Base-by-base conservation (phyloP, 2,329 filamentous ascomycete genomes). In the Aspergillus brunneoviolaceus region DNA sequence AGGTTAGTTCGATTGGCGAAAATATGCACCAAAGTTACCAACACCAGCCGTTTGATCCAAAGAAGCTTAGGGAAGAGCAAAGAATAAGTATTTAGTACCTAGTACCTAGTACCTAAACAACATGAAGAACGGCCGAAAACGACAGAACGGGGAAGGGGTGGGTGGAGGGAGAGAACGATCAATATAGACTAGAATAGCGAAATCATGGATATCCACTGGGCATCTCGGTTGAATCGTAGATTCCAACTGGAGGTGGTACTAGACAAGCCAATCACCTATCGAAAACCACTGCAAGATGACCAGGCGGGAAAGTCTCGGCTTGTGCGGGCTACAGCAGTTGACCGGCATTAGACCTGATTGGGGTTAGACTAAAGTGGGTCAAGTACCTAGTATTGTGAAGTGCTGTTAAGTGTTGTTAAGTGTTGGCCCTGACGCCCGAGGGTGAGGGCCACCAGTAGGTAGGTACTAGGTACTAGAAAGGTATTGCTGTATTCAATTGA, bases 231-330 rank as follows among this genome's bases (percentile, higher is more conserved):
- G 39, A 45, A 45, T 45, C 39, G 39, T 45, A 45, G 39, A 45
- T 45, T 54, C 33, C 51, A 47, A 11, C 14, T 29, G 49, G 49
- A 48, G 51, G 31, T 53, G 33, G 39, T 45, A n/a, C 39, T 45
- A 45, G 39, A 45, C 39, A n/a, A 45, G 16, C 39, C 39, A 45
- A 45, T 19, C 14, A 45, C 5, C 2, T 3, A 4, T 7, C 16
- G 42, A 42, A 39, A 49, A 23, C n/a, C 50, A 33, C 54, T 60
- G 60, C 60, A 60, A 52, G 58, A 47, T 11, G 60, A 58, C 60
- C 60, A 49, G 55, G 51, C 39, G 49, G 58, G 58, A 39, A 62
- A 60, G 49, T 48, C 25, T 16, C 59, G 60, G 60, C 35, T 29
- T 19, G 11, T 14, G 12, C 21, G n/a, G 39, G 48, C 25, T 25